Base-by-base conservation (phyloP, 2,329 filamentous ascomycete genomes). In the Pestalotiopsis fici region DNA sequence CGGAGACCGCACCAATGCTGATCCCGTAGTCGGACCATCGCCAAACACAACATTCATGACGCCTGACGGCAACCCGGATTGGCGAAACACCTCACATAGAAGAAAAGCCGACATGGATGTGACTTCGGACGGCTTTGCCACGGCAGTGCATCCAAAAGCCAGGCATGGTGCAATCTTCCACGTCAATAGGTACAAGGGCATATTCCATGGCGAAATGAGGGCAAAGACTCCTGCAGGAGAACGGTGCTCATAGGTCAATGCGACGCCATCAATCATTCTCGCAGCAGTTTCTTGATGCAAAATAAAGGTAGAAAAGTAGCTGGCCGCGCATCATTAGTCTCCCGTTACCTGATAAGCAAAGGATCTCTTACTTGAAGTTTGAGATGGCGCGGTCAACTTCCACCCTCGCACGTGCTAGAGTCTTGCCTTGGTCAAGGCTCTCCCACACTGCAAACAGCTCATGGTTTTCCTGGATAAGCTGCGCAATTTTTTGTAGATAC, bases 91-190 rank as follows among this genome's bases (percentile, higher is more conserved):
- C 11, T 70, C 66, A 3, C 71, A 70, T 3, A 78, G 66, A 3
- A 78, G 69, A 60, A 76, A 78, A 5, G 77, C 77, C 11, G 74
- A 71, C 69, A 78, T 72, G 68, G 74, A 77, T 3, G 77, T 79
- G 1, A 78, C 68, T 68, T 79, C 77, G 62, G 75, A 77, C 7
- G 77, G 77, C 69, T 79, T 79, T 1, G 76, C 76, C 6, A 79
- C 76, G 1, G 75, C 77, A 0, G 77, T 79, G 68, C 75, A 78
- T 12, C 77, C 77, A 66, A 78, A 78, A n/a, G 77, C 77, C 0
- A 79, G 69, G 55, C 76, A 78, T 2, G 77, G 77, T 0, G 77
- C 77, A 54, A 79, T 75, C 65, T 79, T 78, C 77, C 77, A 78
- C 1, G 77, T 79, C 11, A 79, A 71, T 3, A 78, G 72, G 64